Base-by-base conservation (phyloP, 441 rosid species). In the Gossypium laxum region DNA sequence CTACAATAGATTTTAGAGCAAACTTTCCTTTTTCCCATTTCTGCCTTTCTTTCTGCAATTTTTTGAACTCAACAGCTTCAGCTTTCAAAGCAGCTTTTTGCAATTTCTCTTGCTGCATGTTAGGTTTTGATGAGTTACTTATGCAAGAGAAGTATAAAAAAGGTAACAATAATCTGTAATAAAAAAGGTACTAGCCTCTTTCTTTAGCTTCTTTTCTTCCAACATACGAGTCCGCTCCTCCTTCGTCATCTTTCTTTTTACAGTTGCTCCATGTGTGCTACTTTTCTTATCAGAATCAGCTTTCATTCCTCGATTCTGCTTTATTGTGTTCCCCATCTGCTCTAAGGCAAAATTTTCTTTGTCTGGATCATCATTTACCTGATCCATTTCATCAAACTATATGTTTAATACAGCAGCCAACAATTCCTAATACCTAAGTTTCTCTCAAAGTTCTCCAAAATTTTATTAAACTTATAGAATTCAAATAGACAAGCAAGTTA, bases 1-100 rank as follows among this genome's bases (percentile, higher is more conserved):
- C 93, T 71, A 89, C 90, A 71, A 95, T 86, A 76, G 91, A 89
- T 77, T 95, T 87, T 68, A 83, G 81, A 3, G 99, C 92, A 80
- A 89, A 82, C 81, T 92, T 92, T 71, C 99, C 96, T 54, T 88
- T 95, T 80, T 84, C 91, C 97, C 99, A 95, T 76, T 91, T 91
- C 69, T 82, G 84, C 82, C 78, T 86, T 81, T 93, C 93, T 76
- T 86, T 93, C 80, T 91, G 88, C 79, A 86, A 34, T 77, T 75
- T 87, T 82, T 84, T 95, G 67, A 86, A 67, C 75, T 86, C 91
- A 22, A 86, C 97, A 28, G 87, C 96, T 81, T 91, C 95, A 73
- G 95, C 91, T 87, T 89, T 93, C 79, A 85, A 56, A 54, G 89
- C 89, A 69, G 88, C 96, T 82, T 84, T 91, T 71, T 82, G 86